phyloP scores from a whole-genome alignment of 768 basidiomycete genomes.

The Leccinum fibrillosum region DNA sequence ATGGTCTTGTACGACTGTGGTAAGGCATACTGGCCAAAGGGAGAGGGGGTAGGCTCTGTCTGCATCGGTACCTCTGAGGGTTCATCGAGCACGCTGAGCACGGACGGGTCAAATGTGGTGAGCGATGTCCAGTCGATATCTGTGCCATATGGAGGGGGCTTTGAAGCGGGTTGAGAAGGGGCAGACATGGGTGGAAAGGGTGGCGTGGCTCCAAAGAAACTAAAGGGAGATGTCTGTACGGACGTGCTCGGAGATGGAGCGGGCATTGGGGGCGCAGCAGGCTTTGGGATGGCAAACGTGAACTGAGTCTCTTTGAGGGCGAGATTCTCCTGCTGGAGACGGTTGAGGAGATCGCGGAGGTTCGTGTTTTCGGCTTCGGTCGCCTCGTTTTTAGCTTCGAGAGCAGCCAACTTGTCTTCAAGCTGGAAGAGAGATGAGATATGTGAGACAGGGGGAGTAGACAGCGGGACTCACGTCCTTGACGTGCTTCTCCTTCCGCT shows the following conservation, averaged over 20 bases:
- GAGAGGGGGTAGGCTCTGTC: conserved; percentile 49
- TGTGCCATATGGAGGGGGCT: conserved; percentile 16
- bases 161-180: conserved; percentile 32
- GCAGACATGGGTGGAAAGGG: conserved; percentile 22
- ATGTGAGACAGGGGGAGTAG: conserved; percentile 5
- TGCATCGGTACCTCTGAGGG: conserved; percentile 54
- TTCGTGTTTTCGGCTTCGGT: conserved; percentile 82
- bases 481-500: conserved; percentile 96
- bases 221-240: conserved; percentile 20
- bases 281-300: conserved; percentile 74
- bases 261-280: conserved; percentile 18
- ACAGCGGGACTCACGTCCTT: conserved; percentile 69
- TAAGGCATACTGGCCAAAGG: conserved; percentile 49
- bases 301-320: conserved; percentile 78
- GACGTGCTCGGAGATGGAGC: conserved; percentile 21
- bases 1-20: conserved; percentile 65
- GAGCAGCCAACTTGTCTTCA: conserved; percentile 85
- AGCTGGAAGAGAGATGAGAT: conserved; percentile 45
- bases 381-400: conserved; percentile 78
- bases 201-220: conserved; percentile 25
- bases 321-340: conserved; percentile 86
- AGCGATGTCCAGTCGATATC: conserved; percentile 62
- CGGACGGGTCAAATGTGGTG: conserved; percentile 66
- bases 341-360: conserved; percentile 76
- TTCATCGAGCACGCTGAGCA: conserved; percentile 65